Conservation (phyloP, 139 green algal species). For the Chara braunii region DNA sequence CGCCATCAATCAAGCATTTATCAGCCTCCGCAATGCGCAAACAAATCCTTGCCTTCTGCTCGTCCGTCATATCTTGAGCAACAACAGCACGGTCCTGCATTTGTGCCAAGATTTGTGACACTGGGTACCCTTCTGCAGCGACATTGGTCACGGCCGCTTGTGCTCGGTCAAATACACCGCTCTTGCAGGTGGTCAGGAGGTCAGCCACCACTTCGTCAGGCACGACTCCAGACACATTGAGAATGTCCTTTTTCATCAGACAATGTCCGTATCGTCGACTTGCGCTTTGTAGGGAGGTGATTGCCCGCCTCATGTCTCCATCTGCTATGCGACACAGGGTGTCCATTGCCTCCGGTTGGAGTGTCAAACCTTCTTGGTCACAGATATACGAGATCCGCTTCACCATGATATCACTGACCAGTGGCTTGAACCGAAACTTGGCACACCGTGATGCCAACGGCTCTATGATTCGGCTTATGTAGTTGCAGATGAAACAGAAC, state of each 20-base stretch:
- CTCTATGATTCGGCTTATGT: conserved; percentile 95
- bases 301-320: conserved; percentile 14
- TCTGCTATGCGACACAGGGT: conserved; percentile 7
- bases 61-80: too few relatives aligned
- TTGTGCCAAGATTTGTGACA: conserved; percentile 17
- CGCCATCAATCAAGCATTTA: too few relatives aligned
- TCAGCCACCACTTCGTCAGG: conserved; percentile 7
- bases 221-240: conserved; percentile 7
- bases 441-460: conserved; percentile 69
- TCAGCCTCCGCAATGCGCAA: too few relatives aligned
- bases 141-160: conserved; percentile 12
- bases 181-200: background rate
- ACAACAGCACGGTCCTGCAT: too few relatives aligned
- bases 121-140: conserved; percentile 4
- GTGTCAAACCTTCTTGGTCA: conserved; percentile 56
- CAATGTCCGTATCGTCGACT: background rate
- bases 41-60: too few relatives aligned
- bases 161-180: background rate
- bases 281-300: conserved; percentile 15
- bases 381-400: conserved; percentile 70
- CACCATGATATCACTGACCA: conserved; percentile 53
- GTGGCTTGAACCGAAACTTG: conserved; percentile 76
- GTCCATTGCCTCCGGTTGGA: conserved; percentile 37
- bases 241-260: conserved; percentile 7
- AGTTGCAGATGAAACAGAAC: conserved; percentile 99